Evolutionary conservation across 2,329 filamentous ascomycete species (phyloP).

Genomic region (Trichoderma atroviride): DNA sequence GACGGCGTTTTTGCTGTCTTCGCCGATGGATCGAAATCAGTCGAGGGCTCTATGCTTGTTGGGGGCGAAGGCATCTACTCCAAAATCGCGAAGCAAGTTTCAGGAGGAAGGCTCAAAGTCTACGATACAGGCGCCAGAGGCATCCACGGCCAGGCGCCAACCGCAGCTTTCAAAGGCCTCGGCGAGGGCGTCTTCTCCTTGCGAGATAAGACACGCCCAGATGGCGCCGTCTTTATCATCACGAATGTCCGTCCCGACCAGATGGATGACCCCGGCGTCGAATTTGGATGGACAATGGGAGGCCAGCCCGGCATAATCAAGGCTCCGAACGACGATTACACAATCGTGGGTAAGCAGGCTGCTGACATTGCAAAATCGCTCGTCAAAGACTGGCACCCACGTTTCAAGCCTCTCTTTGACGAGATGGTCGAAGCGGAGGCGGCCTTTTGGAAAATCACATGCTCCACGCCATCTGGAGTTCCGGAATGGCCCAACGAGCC

Average conservation of each 20-base stretch:
- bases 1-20: constrained; percentile 61
- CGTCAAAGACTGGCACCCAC: constrained; percentile 57
- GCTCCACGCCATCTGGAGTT: constrained; percentile 60
- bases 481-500: constrained; percentile 62
- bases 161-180: constrained; percentile 60
- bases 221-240: constrained; percentile 57
- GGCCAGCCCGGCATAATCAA: constrained; percentile 59
- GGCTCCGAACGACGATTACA: constrained; percentile 62
- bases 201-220: constrained; percentile 49
- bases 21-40: constrained; percentile 60
- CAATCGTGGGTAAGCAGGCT: constrained; percentile 58
- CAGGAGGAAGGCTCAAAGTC: constrained; percentile 58
- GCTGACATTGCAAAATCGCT: constrained; percentile 60
- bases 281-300: constrained; percentile 67
- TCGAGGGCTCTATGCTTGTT: constrained; percentile 61
- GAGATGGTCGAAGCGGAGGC: constrained; percentile 59
- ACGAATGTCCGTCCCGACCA: constrained; percentile 65
- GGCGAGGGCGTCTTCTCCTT: constrained; percentile 66
- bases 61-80: constrained; percentile 67
- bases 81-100: constrained; percentile 61
- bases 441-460: constrained; percentile 69
- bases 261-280: constrained; percentile 57
- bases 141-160: constrained; percentile 67
- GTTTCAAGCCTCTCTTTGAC: constrained; percentile 59
- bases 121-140: constrained; percentile 66